phyloP scores from a whole-genome alignment of 495 filamentous ascomycete genomes.

The Filosporella fistucella region DNA sequence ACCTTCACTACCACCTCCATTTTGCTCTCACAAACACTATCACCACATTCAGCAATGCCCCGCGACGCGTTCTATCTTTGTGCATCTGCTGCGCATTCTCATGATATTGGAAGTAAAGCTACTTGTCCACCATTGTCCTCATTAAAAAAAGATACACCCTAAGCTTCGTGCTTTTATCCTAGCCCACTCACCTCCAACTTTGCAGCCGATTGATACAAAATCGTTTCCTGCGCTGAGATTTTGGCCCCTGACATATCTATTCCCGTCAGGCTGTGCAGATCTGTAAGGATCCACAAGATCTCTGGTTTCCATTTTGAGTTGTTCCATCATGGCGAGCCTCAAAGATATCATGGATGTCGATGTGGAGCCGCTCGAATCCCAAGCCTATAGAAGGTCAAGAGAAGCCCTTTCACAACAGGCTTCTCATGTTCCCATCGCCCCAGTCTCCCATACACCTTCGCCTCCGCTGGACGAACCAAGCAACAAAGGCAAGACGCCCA shows the following conservation, averaged over 20 bases:
- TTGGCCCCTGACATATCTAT: conserved; percentile 17
- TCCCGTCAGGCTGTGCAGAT: conserved; percentile 22
- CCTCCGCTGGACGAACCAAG: conserved; percentile 11
- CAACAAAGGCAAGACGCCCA: conserved; percentile 7
- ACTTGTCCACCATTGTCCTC: conserved; percentile 5
- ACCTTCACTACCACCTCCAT: too few species aligned
- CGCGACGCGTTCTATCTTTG: conserved; percentile 21
- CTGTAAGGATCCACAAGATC: conserved; percentile 12
- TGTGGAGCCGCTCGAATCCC: conserved; percentile 25
- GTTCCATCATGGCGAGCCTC: conserved; percentile 23
- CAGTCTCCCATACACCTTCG: conserved; percentile 10
- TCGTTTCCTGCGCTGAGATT: conserved; percentile 17
- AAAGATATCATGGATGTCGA: conserved; percentile 30
- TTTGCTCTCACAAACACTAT: conserved; percentile 3
- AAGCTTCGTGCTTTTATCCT: conserved; percentile 1
- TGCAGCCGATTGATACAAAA: conserved; percentile 10
- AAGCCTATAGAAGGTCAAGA: conserved; percentile 23
- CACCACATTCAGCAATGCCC: conserved; percentile 23
- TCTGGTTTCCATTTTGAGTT: conserved; percentile 20
- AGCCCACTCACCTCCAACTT: conserved; percentile 9
- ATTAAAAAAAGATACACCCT: conserved; percentile 7
- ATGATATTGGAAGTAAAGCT: conserved; percentile 9
- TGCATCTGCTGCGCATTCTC: conserved; percentile 15
- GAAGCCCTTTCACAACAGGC: conserved; percentile 19
- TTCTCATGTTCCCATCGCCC: conserved; percentile 11